Evolutionary conservation across 306 rosid species (phyloP).

Genomic region (Sphenostylis stenocarpa): DNA sequence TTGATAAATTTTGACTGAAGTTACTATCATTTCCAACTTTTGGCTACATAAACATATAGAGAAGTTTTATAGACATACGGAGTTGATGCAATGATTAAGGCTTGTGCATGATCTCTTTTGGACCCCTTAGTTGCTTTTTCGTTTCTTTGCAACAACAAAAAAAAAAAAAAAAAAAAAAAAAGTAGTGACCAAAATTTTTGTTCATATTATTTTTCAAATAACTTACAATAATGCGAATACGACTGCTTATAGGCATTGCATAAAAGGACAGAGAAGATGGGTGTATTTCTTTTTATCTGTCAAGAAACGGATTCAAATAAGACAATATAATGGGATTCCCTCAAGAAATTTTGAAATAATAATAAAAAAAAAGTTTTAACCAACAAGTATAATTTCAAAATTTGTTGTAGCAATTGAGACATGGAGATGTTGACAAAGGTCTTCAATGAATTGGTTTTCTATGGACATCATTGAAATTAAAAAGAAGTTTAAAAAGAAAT

Average conservation of each 20-base stretch:
- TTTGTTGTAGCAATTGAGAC: too few species aligned
- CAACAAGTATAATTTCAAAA: too few species aligned
- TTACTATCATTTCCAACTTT: conserved; percentile 18
- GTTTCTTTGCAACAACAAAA: not conserved
- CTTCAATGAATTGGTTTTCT: too few species aligned
- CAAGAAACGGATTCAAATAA: conserved; percentile 1
- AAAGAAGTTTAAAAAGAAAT: too few species aligned
- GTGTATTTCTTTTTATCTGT: conserved; percentile 11
- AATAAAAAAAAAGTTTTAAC: too few species aligned
- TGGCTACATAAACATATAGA: conserved; percentile 29
- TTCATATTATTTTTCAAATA: not conserved
- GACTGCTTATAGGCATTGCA: not conserved
- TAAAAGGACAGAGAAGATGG: not conserved
- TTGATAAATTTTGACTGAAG: conserved; percentile 47
- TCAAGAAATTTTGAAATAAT: not conserved
- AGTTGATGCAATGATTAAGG: conserved; percentile 27
- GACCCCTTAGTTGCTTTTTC: conserved; percentile 6
- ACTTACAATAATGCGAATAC: not conserved
- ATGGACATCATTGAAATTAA: too few species aligned
- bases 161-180: too few species aligned
- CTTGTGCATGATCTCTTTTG: conserved; percentile 24
- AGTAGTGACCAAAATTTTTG: not conserved
- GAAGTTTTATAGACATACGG: conserved; percentile 1
- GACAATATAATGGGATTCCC: not conserved
- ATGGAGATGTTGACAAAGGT: too few species aligned